Conservation (phyloP, 2,329 filamentous ascomycete species). For the Lomentospora prolificans region DNA sequence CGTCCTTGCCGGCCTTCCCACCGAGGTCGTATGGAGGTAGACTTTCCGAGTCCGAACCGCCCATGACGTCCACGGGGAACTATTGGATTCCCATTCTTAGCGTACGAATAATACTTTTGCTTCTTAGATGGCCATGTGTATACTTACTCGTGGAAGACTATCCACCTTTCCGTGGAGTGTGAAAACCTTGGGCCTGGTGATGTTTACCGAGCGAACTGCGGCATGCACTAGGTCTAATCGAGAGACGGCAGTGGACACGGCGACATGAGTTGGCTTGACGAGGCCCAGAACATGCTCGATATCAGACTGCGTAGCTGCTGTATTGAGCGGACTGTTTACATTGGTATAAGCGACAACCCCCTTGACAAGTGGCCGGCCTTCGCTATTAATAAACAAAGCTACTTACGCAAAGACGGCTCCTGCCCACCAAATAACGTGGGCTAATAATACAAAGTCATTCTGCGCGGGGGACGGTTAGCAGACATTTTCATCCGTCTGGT, state of each 20-base stretch:
- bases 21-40: neutral
- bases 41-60: neutral
- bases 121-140: no score
- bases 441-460: conserved; percentile 2
- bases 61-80: neutral
- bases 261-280: neutral
- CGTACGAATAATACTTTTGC: no score
- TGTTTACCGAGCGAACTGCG: neutral
- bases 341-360: neutral
- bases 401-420: conserved; percentile 2
- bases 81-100: no score
- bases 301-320: conserved; percentile 1
- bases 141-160: neutral
- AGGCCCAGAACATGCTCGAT: neutral
- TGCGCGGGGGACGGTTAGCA: neutral
- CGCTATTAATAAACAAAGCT: no score
- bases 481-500: neutral
- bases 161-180: neutral
- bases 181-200: neutral
- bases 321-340: neutral
- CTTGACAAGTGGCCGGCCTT: no score
- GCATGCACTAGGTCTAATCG: neutral
- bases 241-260: neutral
- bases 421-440: conserved; percentile 3
- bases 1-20: neutral